phyloP scores from a whole-genome alignment of 1,139 yeast species.

The Eremothecium gossypii region DNA sequence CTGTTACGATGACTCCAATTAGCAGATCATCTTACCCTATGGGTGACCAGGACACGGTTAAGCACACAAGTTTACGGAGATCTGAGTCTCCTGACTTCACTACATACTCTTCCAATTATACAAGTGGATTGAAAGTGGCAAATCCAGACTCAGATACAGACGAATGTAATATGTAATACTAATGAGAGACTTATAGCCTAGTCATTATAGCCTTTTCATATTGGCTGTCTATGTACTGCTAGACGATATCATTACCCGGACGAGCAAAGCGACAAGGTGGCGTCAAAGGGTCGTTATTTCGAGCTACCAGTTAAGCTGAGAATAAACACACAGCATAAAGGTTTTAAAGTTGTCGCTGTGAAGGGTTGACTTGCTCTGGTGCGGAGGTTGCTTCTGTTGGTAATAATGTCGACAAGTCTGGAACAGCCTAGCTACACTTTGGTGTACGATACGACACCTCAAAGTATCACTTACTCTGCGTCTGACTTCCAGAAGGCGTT shows the following conservation, averaged over 20 bases:
- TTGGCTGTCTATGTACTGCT: too few relatives aligned
- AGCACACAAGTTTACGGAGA: constrained; percentile 3
- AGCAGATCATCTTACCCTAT: too few relatives aligned
- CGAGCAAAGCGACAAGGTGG: constrained; percentile 1
- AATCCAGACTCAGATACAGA: constrained; percentile 23
- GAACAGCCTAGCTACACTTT: constrained; percentile 51
- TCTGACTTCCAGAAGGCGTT: constrained; percentile 70
- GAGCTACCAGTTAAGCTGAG: too few relatives aligned
- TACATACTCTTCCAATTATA: constrained; percentile 10
- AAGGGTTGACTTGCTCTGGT: too few relatives aligned
- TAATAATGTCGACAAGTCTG: constrained; percentile 13
- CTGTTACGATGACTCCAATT: too few relatives aligned
- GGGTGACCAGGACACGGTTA: too few relatives aligned
- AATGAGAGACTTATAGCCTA: too few relatives aligned
- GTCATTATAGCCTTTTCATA: too few relatives aligned
- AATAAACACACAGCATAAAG: too few relatives aligned
- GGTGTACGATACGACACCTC: constrained; percentile 66
- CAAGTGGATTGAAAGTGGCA: constrained; percentile 22
- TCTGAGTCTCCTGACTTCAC: constrained; percentile 11
- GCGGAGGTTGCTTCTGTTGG: too few relatives aligned
- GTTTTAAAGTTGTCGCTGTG: too few relatives aligned
- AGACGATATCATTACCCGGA: not conserved
- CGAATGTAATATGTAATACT: not conserved
- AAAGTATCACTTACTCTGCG: constrained; percentile 53
- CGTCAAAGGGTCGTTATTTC: not conserved